phyloP scores from a whole-genome alignment of 176 grass and related monocot species.

The Echinochloa phyllopogon region DNA sequence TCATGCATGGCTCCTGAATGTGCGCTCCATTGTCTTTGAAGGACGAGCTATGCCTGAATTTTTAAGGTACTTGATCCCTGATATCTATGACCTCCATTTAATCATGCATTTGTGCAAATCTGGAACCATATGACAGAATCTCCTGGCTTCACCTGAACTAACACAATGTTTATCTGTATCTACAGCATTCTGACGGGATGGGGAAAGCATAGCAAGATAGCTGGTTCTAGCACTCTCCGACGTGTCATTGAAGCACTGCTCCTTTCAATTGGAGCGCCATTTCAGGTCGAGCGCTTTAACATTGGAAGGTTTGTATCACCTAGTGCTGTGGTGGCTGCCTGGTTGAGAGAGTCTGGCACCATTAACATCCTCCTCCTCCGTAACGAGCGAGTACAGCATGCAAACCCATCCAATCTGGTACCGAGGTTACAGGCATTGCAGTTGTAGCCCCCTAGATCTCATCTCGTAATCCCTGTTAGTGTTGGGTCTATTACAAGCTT shows the following conservation, averaged over 20 bases:
- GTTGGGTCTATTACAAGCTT: slow-evolving; percentile 20
- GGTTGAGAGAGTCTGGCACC: slow-evolving; percentile 76
- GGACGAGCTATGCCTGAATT: slow-evolving; percentile 86
- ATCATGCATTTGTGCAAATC: not conserved
- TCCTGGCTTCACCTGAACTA: not conserved
- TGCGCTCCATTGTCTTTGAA: slow-evolving; percentile 80
- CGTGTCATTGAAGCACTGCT: slow-evolving; percentile 69
- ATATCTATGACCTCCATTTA: slow-evolving; percentile 2
- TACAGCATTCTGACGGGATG: slow-evolving; percentile 95
- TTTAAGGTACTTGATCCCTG: slow-evolving; percentile 66
- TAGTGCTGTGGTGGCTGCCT: slow-evolving; percentile 77
- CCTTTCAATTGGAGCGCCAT: slow-evolving; percentile 82
- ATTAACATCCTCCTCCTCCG: slow-evolving; percentile 75
- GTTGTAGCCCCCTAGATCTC: slow-evolving; percentile 55
- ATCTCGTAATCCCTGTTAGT: slow-evolving; percentile 1
- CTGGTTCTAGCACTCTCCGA: slow-evolving; percentile 81
- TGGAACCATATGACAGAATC: not conserved
- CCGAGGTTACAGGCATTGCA: slow-evolving; percentile 72
- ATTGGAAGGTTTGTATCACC: slow-evolving; percentile 86
- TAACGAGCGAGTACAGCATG: slow-evolving; percentile 51
- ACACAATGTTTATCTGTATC: slow-evolving; percentile 12
- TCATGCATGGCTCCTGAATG: slow-evolving; percentile 89
- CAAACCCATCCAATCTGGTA: slow-evolving; percentile 46
- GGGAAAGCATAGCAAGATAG: slow-evolving; percentile 96
- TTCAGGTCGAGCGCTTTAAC: slow-evolving; percentile 86